Evolutionary conservation across 208 protist genomes (phyloP), one percentile per base, ranked within the genome.

Genomic region (Crithidia bombi): DNA sequence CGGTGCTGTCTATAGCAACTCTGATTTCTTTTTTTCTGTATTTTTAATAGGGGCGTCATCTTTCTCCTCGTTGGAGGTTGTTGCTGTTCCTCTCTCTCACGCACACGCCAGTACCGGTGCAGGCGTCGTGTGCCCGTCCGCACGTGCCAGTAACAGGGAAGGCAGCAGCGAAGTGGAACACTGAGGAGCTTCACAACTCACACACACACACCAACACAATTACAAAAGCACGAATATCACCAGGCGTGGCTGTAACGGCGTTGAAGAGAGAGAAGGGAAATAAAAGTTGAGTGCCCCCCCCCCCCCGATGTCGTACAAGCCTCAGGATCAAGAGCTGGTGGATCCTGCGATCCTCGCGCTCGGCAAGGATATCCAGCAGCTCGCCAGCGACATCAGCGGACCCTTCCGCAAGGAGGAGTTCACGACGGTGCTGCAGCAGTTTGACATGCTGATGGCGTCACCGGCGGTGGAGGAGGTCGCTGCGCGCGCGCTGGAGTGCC

Each of bases 391-490:
- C 55, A 72, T 85, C 26, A 72, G 28, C 65, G 32, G 65, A 5
- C 57, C 71, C 0, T 80, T 73, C 26, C 80, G 83, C 55, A 94
- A 93, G 56, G 68, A 44, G 0, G 82, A 89, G 44, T 79, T 85
- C 41, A 79, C 77, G 26, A 71, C 79, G 47, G 87, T 91, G 5
- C 61, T 96, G 50, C 89, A 93, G 69, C 67, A 78, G 38, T 96
- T 90, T 65, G 91, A 96, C 58, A 79, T 90, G 57, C 55, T 96
- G 19, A 67, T 83, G 64, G 79, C 78, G 21, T 62, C 79, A n/a
- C 65, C 73, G 2, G 76, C 78, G 17, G 43, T 93, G 21, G 44
- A 71, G 44, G 51, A 65, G 43, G 68, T 87, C 2, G 76, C 80
- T 17, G 71, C 73, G 10, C 57, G 51, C 26, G 54, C 68, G 12